Evolutionary conservation across 2,329 filamentous ascomycete species (phyloP).

Genomic region (Neonectria sp.): DNA sequence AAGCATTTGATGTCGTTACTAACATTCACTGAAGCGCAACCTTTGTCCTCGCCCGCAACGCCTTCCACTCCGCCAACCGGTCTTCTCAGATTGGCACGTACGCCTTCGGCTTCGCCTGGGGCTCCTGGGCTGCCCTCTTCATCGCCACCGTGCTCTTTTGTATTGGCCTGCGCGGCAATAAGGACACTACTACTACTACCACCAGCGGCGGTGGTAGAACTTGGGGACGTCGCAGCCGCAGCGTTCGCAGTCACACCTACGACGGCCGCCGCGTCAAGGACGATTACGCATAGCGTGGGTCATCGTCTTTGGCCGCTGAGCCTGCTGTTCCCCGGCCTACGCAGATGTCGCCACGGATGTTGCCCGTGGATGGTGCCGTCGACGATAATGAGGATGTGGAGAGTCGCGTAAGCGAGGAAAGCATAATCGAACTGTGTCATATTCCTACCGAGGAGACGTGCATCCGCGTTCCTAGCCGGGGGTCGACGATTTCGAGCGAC

Average conservation of each 20-base stretch:
- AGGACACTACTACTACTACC: slow-evolving; percentile 48
- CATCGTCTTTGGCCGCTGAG: slow-evolving; percentile 11
- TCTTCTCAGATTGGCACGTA: slow-evolving; percentile 75
- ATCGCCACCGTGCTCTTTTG: slow-evolving; percentile 79
- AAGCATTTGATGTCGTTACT: slow-evolving; percentile 17
- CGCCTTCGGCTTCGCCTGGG: slow-evolving; percentile 86
- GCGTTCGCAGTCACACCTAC: slow-evolving; percentile 57
- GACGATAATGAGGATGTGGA: neutral
- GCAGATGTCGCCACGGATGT: neutral
- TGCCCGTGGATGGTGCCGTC: slow-evolving; percentile 5
- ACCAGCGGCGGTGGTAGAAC: slow-evolving; percentile 51
- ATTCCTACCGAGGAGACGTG: neutral
- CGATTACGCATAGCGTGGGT: slow-evolving; percentile 70
- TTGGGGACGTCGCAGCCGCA: slow-evolving; percentile 50
- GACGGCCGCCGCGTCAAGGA: slow-evolving; percentile 76
- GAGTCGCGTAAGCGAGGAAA: neutral
- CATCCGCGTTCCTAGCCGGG: neutral
- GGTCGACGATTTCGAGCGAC: neutral
- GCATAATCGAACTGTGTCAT: neutral
- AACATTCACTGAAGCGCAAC: slow-evolving; percentile 58
- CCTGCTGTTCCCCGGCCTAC: neutral
- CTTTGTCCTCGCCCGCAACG: slow-evolving; percentile 79
- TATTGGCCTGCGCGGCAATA: slow-evolving; percentile 69
- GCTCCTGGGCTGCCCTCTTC: slow-evolving; percentile 75
- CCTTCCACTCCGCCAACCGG: slow-evolving; percentile 71